Evolutionary conservation across 2,329 filamentous ascomycete genomes (phyloP), one percentile per base, ranked within the genome.

Genomic region (Xylaria polymorpha): DNA sequence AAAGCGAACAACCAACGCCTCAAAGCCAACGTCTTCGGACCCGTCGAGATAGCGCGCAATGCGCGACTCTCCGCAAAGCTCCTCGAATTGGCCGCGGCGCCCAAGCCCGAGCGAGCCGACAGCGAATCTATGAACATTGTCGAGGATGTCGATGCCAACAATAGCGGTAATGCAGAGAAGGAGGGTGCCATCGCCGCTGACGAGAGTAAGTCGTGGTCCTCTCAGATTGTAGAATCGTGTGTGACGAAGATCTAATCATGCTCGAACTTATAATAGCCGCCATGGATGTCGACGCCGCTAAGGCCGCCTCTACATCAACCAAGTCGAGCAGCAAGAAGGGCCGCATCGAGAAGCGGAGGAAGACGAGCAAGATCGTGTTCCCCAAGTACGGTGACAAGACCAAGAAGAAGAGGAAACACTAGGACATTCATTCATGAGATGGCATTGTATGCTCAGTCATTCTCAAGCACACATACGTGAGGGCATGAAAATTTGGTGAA

Each of bases 51-150:
- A 75, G 94, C 92, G 55, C 89, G 95, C 74, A 91, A 90, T 62
- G 91, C 94, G 81, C 91, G 95, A 73, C 88, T 98, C 43, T 94
- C 93, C 46, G 92, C 92, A 70, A 97, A 96, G 82, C 85, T 98
- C 69, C 85, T 94, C 77, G 94, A 94, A 79, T 80, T 97, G 75
- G 92, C 92, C 56, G 86, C 90, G 66, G 90, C 94, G 78, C 90
- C 93, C 69, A 94, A 92, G 80, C 90, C 92, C n/a, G 80, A 82
- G 44, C 67, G 64, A 39, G 68, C 77, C 73, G 78, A 83, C 68
- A 77, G 82, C 66, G 80, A 81, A 61, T 83, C 88, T 72, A 81
- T 85, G 73, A 83, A 83, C 65, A 86, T 88, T 79, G 82, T 84
- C 61, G 79, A 77, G 74, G 79, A 76, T 59, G 53, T 48, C 35